phyloP scores from a whole-genome alignment of 2,329 filamentous ascomycete species.

The Xylariaceae sp. region DNA sequence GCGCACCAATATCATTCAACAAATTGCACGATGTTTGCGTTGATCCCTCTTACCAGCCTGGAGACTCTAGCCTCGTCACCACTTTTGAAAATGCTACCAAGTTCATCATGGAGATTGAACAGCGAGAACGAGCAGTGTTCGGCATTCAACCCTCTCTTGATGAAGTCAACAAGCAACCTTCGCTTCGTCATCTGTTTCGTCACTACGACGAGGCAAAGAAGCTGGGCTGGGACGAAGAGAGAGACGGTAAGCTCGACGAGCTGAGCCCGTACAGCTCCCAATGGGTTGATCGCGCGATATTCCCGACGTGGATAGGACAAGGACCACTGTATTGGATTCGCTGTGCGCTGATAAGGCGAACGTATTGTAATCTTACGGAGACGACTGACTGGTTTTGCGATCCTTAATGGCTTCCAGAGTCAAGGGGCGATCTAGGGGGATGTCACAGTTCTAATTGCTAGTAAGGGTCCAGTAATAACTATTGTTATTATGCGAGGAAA shows the following conservation, averaged over 20 bases:
- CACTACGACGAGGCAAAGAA: constrained; percentile 1
- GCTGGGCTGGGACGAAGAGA: constrained; percentile 3
- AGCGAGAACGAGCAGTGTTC: constrained; percentile 4
- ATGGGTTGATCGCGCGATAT: constrained; percentile 56
- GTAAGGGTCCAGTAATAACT: too few species aligned
- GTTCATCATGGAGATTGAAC: constrained; percentile 1
- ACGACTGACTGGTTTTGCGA: too few species aligned
- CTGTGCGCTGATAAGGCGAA: not conserved
- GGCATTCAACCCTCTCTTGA: not conserved
- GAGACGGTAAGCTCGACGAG: constrained; percentile 3
- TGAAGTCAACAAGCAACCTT: not conserved
- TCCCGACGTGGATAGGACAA: constrained; percentile 46
- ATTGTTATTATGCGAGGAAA: too few species aligned
- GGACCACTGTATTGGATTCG: constrained; percentile 30
- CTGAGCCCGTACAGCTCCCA: constrained; percentile 10
- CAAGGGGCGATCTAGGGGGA: too few species aligned
- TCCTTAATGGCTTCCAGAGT: too few species aligned
- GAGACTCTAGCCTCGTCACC: constrained; percentile 2
- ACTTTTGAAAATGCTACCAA: not conserved
- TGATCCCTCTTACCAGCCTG: constrained; percentile 3
- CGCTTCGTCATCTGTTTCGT: not conserved
- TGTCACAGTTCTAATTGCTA: too few species aligned
- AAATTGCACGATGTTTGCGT: constrained; percentile 1
- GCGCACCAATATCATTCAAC: constrained; percentile 4
- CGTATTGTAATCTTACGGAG: not conserved